Base-by-base conservation (phyloP, 2,329 filamentous ascomycete species). In the Monosporascus sp. region DNA sequence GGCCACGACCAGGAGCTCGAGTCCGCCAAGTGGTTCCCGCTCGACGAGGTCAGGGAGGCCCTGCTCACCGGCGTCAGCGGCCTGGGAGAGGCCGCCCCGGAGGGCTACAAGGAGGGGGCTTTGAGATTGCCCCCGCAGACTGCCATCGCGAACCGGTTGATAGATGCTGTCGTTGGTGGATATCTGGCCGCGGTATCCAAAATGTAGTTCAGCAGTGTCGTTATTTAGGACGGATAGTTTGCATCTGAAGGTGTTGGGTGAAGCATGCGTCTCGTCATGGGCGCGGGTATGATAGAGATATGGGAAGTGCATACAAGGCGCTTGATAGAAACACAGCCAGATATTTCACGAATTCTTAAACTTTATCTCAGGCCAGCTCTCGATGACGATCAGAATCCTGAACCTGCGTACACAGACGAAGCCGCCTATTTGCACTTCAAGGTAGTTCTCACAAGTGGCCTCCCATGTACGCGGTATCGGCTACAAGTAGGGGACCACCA, bases 1-100 rank as follows among this genome's bases (percentile, higher is more conserved):
- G 85, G 88, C 15, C 88, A 97, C 69, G 94, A 99, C 68, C 89
- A 90, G 0, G 94, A 99, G 75, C 71, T 99, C 57, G 90, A 96
- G 67, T 83, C 88, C 70, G 94, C 94, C 3, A 87, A 84, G 69
- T 99, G 94, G 94, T 93, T 93, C 64, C 73, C 81, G 1, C 74
- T 95, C 36, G 90, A 90, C 1, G 91, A 96, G 71, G 83, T 96
- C 2, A 77, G 84, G 64, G 82, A 87, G 65, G 93, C 90, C 1
- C 71, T 97, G 66, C 72, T 73, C 53, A 74, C 81, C 8, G 88
- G 89, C 0, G 83, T 83, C 1, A 87, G 83, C 68, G 79, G 79
- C 2, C 66, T 96, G 54, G 88, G 84, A 15, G 86, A 88, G 43
- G 68, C 75, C 1, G 74, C 86, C 1, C 81, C 83, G 0, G 73